These are phyloP conservation scores for Corchorus olitorius DNA, from an alignment of 345 rosid genomes.

Conservation along the genomic window DNA sequence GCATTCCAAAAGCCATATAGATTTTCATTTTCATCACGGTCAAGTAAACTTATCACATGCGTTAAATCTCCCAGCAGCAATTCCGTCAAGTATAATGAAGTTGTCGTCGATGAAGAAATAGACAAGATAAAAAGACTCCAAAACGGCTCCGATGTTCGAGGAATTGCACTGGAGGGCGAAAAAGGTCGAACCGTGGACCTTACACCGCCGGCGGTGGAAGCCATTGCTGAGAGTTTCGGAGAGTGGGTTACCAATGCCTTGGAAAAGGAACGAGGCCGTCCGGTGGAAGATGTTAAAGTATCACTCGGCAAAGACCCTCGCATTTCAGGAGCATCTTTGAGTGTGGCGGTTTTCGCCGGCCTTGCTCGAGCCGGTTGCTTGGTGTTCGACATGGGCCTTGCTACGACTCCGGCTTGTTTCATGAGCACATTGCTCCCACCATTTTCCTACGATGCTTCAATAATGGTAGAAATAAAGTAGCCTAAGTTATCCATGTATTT, in stretches of 20 bases:
- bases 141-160: slow-evolving; percentile 91
- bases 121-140: slow-evolving; percentile 80
- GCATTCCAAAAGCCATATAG: slow-evolving; percentile 14
- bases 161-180: slow-evolving; percentile 88
- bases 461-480: slow-evolving; percentile 53
- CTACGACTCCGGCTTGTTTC: slow-evolving; percentile 96
- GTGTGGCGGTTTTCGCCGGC: slow-evolving; percentile 79
- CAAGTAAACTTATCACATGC: slow-evolving; percentile 3
- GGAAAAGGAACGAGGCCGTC: slow-evolving; percentile 38
- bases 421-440: slow-evolving; percentile 81
- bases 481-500: too few relatives aligned
- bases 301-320: slow-evolving; percentile 91
- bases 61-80: slow-evolving; percentile 33
- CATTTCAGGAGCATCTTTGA: slow-evolving; percentile 58
- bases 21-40: slow-evolving; percentile 18
- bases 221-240: slow-evolving; percentile 89
- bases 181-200: slow-evolving; percentile 73
- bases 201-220: slow-evolving; percentile 83
- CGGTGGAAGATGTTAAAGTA: slow-evolving; percentile 42
- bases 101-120: slow-evolving; percentile 65
- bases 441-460: slow-evolving; percentile 78
- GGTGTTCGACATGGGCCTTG: slow-evolving; percentile 85
- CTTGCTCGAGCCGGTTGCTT: slow-evolving; percentile 79
- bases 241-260: slow-evolving; percentile 66
- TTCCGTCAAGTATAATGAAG: slow-evolving; percentile 40